phyloP scores from a whole-genome alignment of 106 monocot genomes.

The Agapanthus africanus region DNA sequence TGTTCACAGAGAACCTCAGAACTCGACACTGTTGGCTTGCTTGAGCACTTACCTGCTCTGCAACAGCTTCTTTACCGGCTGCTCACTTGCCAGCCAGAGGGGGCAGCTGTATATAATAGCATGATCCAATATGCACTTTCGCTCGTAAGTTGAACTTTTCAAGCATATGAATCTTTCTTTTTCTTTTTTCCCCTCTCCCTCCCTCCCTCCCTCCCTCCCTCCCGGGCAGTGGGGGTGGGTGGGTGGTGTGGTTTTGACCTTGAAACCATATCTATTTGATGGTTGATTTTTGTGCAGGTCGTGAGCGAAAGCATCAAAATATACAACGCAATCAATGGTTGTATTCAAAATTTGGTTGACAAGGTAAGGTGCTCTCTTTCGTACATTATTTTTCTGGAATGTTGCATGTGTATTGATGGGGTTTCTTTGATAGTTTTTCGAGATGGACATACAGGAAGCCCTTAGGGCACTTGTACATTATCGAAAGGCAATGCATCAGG shows the following conservation, averaged over 20 bases:
- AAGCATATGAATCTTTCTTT: background rate
- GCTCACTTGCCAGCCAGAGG: too few relatives aligned
- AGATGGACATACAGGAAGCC: conserved; percentile 68
- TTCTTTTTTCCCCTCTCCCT: too few relatives aligned
- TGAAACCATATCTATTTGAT: background rate
- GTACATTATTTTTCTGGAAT: background rate
- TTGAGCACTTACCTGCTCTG: conserved; percentile 43
- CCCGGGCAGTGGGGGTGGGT: too few relatives aligned
- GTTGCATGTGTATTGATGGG: background rate
- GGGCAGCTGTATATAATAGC: conserved; percentile 49
- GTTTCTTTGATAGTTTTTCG: conserved; percentile 57
- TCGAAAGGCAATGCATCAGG: conserved; percentile 55
- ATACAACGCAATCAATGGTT: conserved; percentile 52
- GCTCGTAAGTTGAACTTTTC: conserved; percentile 38
- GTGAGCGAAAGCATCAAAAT: conserved; percentile 58
- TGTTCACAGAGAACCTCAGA: background rate
- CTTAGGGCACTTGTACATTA: conserved; percentile 72
- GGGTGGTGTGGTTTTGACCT: too few relatives aligned
- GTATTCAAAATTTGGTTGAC: conserved; percentile 64
- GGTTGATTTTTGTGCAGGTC: conserved; percentile 29
- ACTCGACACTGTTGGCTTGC: conserved; percentile 23
- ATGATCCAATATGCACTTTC: conserved; percentile 65
- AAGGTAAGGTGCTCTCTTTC: conserved; percentile 22
- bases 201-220: too few relatives aligned
- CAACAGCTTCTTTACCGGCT: conserved; percentile 45